phyloP scores from a whole-genome alignment of 2,329 filamentous ascomycete genomes.

The Colletotrichum chrysophilum region DNA sequence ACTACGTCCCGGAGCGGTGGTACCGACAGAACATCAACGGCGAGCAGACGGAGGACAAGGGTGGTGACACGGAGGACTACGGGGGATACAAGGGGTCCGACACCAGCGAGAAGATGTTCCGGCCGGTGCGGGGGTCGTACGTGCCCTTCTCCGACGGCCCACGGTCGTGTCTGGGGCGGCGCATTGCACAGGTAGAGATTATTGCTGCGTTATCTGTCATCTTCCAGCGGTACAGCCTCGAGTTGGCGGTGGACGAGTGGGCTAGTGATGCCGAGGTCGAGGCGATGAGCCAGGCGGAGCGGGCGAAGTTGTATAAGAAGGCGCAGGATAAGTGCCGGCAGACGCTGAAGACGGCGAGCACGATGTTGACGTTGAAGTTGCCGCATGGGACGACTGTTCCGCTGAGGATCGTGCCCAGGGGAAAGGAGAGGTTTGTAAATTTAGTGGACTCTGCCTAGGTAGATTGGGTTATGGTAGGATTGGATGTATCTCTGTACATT shows the following conservation, averaged over 20 bases:
- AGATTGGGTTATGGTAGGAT: not conserved
- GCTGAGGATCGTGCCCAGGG: constrained; percentile 71
- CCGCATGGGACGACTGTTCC: constrained; percentile 64
- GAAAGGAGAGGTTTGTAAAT: constrained; percentile 69
- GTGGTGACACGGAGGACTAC: constrained; percentile 49
- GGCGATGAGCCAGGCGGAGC: constrained; percentile 50
- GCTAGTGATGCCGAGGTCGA: constrained; percentile 58
- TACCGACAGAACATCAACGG: constrained; percentile 44
- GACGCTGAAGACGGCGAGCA: constrained; percentile 59
- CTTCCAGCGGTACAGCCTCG: constrained; percentile 67
- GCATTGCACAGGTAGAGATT: constrained; percentile 66
- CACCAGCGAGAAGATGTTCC: constrained; percentile 66
- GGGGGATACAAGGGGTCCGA: constrained; percentile 66
- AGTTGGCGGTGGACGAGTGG: constrained; percentile 71
- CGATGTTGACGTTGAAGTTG: constrained; percentile 77
- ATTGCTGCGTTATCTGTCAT: constrained; percentile 59
- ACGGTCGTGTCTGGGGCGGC: constrained; percentile 61
- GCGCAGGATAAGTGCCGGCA: constrained; percentile 61
- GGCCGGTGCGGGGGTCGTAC: constrained; percentile 60
- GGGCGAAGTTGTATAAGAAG: constrained; percentile 61
- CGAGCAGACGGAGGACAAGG: constrained; percentile 26
- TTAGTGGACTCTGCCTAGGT: constrained; percentile 31
- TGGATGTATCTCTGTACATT: not conserved
- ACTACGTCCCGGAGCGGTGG: constrained; percentile 79
- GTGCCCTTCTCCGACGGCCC: constrained; percentile 65